Evolutionary conservation across 1,139 yeast genomes (phyloP).

Genomic region (Saccharomyces hybrid): DNA sequence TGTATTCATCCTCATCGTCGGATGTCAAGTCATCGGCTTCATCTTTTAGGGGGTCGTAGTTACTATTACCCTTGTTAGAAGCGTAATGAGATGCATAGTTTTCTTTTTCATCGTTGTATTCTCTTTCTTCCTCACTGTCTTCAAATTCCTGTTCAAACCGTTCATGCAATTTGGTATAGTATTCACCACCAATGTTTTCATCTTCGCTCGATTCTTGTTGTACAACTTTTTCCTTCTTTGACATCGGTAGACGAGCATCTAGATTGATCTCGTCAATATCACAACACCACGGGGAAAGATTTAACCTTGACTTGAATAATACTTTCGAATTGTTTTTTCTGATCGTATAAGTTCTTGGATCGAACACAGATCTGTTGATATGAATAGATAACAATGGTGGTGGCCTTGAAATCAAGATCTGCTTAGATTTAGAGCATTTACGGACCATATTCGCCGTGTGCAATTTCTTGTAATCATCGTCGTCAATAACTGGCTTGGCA

Average conservation of each 20-base stretch:
- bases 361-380: conserved; percentile 87
- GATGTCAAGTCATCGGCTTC: conserved; percentile 17
- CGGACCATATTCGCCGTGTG: conserved; percentile 71
- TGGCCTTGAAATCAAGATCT: conserved; percentile 70
- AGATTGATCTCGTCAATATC: conserved; percentile 62
- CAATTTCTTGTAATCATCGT: conserved; percentile 64
- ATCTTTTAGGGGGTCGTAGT: conserved; percentile 28
- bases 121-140: conserved; percentile 28
- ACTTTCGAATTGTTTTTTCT: conserved; percentile 80
- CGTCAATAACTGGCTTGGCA: conserved; percentile 61
- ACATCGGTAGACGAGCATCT: conserved; percentile 73
- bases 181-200: conserved; percentile 28
- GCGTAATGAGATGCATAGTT: conserved; percentile 6
- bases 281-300: conserved; percentile 63
- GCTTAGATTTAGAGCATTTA: conserved; percentile 76
- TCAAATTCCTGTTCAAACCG: conserved; percentile 30
- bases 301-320: conserved; percentile 60
- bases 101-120: conserved; percentile 7
- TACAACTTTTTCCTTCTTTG: conserved; percentile 42
- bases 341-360: conserved; percentile 73
- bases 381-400: conserved; percentile 80
- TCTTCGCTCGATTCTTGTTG: conserved; percentile 29
- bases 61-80: conserved; percentile 13
- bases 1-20: conserved; percentile 15
- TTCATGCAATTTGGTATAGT: conserved; percentile 27